Conservation (phyloP, 2,329 filamentous ascomycete species). For the Sporothrix brunneoviolacea region DNA sequence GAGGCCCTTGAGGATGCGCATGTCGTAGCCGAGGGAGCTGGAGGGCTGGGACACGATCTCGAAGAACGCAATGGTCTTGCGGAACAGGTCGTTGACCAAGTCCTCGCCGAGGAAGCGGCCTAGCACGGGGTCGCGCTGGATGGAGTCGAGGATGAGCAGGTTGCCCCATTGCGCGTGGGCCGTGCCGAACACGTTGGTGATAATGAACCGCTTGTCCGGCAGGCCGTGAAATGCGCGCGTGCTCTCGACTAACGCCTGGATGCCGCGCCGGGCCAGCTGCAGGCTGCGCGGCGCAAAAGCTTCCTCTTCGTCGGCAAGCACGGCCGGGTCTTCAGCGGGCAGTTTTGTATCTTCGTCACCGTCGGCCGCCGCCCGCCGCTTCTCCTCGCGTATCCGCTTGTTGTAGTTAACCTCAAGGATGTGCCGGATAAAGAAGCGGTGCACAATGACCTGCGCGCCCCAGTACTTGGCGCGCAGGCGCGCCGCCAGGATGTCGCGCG, state of each 20-base stretch:
- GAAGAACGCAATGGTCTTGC: slow-evolving; percentile 71
- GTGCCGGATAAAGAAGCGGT: slow-evolving; percentile 64
- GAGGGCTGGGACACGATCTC: slow-evolving; percentile 62
- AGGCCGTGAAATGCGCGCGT: slow-evolving; percentile 72
- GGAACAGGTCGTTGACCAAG: slow-evolving; percentile 54
- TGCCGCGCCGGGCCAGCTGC: slow-evolving; percentile 53
- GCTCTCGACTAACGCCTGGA: slow-evolving; percentile 73
- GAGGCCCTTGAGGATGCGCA: slow-evolving; percentile 61
- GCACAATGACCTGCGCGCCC: slow-evolving; percentile 83
- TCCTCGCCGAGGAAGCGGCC: slow-evolving; percentile 48
- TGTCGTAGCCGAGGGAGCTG: slow-evolving; percentile 67
- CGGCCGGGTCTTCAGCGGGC: background rate
- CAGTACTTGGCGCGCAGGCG: slow-evolving; percentile 90
- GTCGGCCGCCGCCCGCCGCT: no score
- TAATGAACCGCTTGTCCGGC: slow-evolving; percentile 60
- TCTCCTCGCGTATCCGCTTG: slow-evolving; percentile 13
- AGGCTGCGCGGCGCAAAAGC: slow-evolving; percentile 39
- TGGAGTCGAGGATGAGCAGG: slow-evolving; percentile 80
- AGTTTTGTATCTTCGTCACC: no score
- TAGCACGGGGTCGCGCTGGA: slow-evolving; percentile 61
- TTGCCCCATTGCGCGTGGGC: slow-evolving; percentile 99
- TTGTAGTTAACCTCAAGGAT: slow-evolving; percentile 44
- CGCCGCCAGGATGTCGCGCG: slow-evolving; percentile 70
- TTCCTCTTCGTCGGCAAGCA: background rate
- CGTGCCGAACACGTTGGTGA: slow-evolving; percentile 95